These are phyloP conservation scores for Botryotinia convoluta DNA, from an alignment of 2,329 filamentous ascomycete genomes.

Conservation along the genomic window DNA sequence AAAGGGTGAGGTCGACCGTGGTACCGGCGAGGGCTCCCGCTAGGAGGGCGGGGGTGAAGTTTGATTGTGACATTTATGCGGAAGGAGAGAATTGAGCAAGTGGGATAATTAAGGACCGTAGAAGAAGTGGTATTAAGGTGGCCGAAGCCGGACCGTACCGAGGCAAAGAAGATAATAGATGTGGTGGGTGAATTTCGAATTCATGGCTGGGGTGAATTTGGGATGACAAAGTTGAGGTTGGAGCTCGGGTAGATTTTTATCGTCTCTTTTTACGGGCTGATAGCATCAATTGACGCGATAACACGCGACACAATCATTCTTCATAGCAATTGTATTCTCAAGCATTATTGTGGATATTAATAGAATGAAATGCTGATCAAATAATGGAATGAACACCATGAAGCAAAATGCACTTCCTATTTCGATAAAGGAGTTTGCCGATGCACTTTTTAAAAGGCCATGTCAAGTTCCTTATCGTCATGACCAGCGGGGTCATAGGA, in stretches of 20 bases:
- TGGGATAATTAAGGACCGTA: background rate
- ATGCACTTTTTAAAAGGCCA: conserved; percentile 25
- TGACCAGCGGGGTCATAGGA: background rate
- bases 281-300: background rate
- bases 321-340: background rate
- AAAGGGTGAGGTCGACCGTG: conserved; percentile 94
- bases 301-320: background rate
- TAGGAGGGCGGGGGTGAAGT: conserved; percentile 62
- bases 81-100: conserved; percentile 18
- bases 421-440: conserved; percentile 24
- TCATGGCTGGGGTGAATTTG: conserved; percentile 11
- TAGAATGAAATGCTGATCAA: background rate
- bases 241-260: conserved; percentile 17
- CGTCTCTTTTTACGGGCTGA: conserved; percentile 1
- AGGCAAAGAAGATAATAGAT: background rate
- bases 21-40: conserved; percentile 91
- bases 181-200: background rate
- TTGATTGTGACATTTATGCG: conserved; percentile 37
- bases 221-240: conserved; percentile 20
- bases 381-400: conserved; percentile 17
- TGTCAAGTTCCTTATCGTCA: conserved; percentile 16
- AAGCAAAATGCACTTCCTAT: conserved; percentile 22
- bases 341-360: background rate
- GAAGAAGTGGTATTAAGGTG: background rate
- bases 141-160: conserved; percentile 10